These are phyloP conservation scores for Glarea lozoyensis DNA, from an alignment of 495 filamentous ascomycete genomes.

Conservation along the genomic window DNA sequence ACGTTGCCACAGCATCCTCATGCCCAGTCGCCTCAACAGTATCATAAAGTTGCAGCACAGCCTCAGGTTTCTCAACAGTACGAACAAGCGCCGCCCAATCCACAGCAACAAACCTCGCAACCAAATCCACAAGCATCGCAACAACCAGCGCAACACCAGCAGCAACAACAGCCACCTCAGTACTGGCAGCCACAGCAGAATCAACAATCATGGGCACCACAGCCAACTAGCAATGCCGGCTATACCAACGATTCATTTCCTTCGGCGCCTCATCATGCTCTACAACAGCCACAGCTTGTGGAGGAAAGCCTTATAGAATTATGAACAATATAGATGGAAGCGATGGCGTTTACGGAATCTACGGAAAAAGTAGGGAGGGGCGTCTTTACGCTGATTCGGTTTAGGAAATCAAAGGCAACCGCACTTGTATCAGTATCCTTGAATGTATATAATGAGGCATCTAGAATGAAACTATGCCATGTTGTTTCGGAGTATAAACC, in stretches of 20 bases:
- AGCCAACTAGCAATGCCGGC: slow-evolving; percentile 37
- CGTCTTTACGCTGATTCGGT: neutral
- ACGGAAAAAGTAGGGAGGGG: slow-evolving; percentile 2
- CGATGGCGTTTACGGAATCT: slow-evolving; percentile 11
- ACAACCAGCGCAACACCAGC: slow-evolving; percentile 11
- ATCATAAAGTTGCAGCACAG: slow-evolving; percentile 15
- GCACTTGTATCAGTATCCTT: neutral
- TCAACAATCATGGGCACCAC: slow-evolving; percentile 39
- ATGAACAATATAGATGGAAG: slow-evolving; percentile 24
- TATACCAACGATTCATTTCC: slow-evolving; percentile 61
- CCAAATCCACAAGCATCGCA: slow-evolving; percentile 8
- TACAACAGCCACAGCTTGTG: slow-evolving; percentile 48
- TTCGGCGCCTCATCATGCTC: slow-evolving; percentile 52
- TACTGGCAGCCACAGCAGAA: slow-evolving; percentile 32
- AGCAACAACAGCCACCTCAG: slow-evolving; percentile 15
- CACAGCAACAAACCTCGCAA: slow-evolving; percentile 3
- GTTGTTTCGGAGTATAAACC: too few relatives aligned
- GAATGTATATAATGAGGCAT: too few relatives aligned
- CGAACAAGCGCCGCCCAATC: slow-evolving; percentile 16
- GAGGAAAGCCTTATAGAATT: slow-evolving; percentile 93
- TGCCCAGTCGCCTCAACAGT: slow-evolving; percentile 23
- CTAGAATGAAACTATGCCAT: too few relatives aligned
- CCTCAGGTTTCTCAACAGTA: slow-evolving; percentile 23
- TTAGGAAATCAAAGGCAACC: neutral
- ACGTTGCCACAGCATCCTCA: slow-evolving; percentile 18